Conservation (phyloP, 192 early-diverging fungal genomes). For the Funneliformis mosseae region DNA sequence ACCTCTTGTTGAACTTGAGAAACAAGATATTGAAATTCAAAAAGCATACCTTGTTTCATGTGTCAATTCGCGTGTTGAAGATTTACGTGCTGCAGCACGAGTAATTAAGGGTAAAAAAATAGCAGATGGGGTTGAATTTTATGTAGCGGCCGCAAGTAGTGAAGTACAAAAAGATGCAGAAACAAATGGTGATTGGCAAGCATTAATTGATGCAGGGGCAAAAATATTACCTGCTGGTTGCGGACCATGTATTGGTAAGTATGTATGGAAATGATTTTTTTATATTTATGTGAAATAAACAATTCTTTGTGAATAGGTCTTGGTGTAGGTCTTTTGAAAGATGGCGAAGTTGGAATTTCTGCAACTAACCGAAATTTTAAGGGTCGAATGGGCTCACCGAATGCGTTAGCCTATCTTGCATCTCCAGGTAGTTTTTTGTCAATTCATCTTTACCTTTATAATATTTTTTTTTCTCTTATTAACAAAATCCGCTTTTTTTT, state of each 20-base stretch:
- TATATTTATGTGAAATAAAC: not conserved
- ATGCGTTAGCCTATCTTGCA: slow-evolving; percentile 89
- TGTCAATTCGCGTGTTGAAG: slow-evolving; percentile 89
- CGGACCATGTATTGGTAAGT: slow-evolving; percentile 89
- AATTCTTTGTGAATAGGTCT: slow-evolving; percentile 54
- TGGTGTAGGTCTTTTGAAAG: slow-evolving; percentile 89
- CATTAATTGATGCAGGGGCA: slow-evolving; percentile 86
- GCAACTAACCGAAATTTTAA: slow-evolving; percentile 99
- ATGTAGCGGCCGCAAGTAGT: slow-evolving; percentile 91
- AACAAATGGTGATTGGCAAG: slow-evolving; percentile 84
- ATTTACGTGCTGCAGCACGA: slow-evolving; percentile 85
- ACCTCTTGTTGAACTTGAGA: slow-evolving; percentile 74
- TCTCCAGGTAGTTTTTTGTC: slow-evolving; percentile 65
- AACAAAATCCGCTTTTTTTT: not conserved
- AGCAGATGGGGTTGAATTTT: slow-evolving; percentile 84
- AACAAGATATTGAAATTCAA: slow-evolving; percentile 76
- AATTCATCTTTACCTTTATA: not conserved
- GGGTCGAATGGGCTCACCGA: slow-evolving; percentile 96
- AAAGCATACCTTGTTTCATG: slow-evolving; percentile 98
- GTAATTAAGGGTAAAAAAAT: slow-evolving; percentile 77
- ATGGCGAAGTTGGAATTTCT: slow-evolving; percentile 97
- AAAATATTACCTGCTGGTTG: slow-evolving; percentile 90
- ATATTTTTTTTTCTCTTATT: not conserved
- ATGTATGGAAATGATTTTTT: not conserved
- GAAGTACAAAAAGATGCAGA: slow-evolving; percentile 91